Evolutionary conservation across 2,329 filamentous ascomycete genomes (phyloP), one percentile per base, ranked within the genome.

Genomic region (Elsinoe arachidis): DNA sequence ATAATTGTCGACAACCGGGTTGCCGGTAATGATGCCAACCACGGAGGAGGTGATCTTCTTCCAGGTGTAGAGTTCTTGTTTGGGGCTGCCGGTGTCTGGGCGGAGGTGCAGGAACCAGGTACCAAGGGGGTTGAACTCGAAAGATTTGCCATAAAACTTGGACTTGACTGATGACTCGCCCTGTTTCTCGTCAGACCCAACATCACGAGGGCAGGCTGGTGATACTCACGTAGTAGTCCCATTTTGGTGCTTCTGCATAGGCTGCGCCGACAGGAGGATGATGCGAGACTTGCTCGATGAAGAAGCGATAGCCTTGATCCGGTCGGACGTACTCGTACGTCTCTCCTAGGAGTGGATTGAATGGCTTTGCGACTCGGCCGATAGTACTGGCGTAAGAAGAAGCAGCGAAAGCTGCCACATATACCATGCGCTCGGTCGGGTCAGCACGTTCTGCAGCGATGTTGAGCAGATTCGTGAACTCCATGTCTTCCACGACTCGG

Each of bases 21-120:
- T 96, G 49, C 93, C 93, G 0, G 92, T 97, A 66, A 99, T 96
- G 71, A 99, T 99, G 59, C 93, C 93, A 59, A 97, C 85, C n/a
- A 99, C 93, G 1, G 91, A 95, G 1, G 90, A 93, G 0, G 91
- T 97, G 15, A 96, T 90, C 75, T 99, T 99, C 74, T 96, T 97
- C 93, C 93, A 99, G 0, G 92, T 96, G 73, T 95, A 99, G 1
- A 96, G 77, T 64, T 99, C 93, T 55, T 71, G 67, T 23, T 44
- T 30, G 14, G 52, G 43, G 2, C 52, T 47, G 9, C 84, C 86
- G 2, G 87, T 89, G 2, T 82, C 78, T 0, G 91, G 90, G 1
- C 90, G 85, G 26, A 99, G 78, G 67, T 81, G 88, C 60, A 97
- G 76, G 76, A 97, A 99, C 93, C 93, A 99, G 6, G 93, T 99